These are phyloP conservation scores for Aspergillus heteromorphus DNA, from an alignment of 495 filamentous ascomycete genomes.

Conservation along the genomic window DNA sequence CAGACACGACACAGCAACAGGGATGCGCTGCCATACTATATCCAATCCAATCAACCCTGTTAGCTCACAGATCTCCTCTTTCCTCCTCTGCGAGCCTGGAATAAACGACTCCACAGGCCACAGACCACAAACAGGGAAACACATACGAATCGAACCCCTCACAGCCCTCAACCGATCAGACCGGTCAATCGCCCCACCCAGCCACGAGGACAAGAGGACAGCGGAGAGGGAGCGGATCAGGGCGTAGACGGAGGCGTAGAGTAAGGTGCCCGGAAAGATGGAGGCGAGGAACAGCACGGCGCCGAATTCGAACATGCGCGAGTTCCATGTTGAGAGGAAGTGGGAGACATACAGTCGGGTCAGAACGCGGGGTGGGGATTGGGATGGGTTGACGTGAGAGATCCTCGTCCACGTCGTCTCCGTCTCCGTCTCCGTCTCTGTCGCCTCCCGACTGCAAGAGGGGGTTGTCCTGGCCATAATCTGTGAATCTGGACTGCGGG, in stretches of 20 bases:
- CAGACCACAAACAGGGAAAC: too few relatives aligned
- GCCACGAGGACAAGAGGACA: constrained; percentile 31
- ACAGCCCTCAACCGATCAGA: constrained; percentile 45
- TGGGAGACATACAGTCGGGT: constrained; percentile 50
- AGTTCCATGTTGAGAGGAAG: constrained; percentile 66
- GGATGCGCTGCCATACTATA: constrained; percentile 35
- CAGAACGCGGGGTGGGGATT: constrained; percentile 13
- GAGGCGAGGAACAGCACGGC: constrained; percentile 57
- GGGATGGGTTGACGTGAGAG: not conserved
- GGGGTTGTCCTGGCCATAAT: too few relatives aligned
- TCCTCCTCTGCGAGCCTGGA: not conserved
- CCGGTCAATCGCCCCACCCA: constrained; percentile 42
- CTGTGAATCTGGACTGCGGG: too few relatives aligned
- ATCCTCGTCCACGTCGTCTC: too few relatives aligned
- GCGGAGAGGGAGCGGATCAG: constrained; percentile 26
- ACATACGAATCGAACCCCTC: constrained; percentile 44
- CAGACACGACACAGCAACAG: constrained; percentile 34
- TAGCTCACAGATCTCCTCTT: too few relatives aligned
- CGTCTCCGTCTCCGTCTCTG: too few relatives aligned
- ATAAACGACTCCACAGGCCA: too few relatives aligned
- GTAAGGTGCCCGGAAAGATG: constrained; percentile 51
- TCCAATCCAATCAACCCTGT: constrained; percentile 1
- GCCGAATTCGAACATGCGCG: constrained; percentile 62
- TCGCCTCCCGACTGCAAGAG: too few relatives aligned
- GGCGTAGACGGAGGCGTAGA: constrained; percentile 39